Evolutionary conservation across 345 rosid genomes (phyloP).

Genomic region (Moricandia moricandioides): DNA sequence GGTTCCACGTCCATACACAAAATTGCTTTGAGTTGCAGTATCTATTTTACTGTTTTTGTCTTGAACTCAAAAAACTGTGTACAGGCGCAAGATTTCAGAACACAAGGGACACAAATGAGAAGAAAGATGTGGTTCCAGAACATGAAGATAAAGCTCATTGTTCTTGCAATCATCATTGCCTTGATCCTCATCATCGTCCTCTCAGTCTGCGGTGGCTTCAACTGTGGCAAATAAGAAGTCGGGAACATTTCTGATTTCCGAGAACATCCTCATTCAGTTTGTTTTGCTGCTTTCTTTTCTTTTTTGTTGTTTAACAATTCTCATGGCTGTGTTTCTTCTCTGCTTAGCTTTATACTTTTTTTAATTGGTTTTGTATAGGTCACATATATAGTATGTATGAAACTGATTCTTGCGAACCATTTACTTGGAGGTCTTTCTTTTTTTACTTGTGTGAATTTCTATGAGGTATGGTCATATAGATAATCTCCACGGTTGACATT

Average conservation of each 20-base stretch:
- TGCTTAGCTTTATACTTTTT: background rate
- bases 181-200: constrained; percentile 71
- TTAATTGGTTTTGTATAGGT: background rate
- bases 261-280: constrained; percentile 25
- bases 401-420: constrained; percentile 14
- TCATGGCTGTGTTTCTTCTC: background rate
- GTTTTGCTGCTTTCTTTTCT: constrained; percentile 10
- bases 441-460: background rate
- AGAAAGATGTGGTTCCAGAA: constrained; percentile 96
- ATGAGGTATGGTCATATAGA: background rate
- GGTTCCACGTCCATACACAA: constrained; percentile 2
- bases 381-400: background rate
- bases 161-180: constrained; percentile 61
- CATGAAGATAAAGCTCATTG: constrained; percentile 94
- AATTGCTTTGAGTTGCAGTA: background rate
- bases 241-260: constrained; percentile 13
- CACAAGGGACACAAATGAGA: constrained; percentile 81
- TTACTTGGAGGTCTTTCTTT: background rate
- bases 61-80: background rate
- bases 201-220: constrained; percentile 86
- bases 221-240: constrained; percentile 42
- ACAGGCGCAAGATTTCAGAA: constrained; percentile 90
- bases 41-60: background rate
- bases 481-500: background rate
- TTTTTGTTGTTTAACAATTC: constrained; percentile 18